Base-by-base conservation (phyloP, 352 stramenopile species). In the Hyaloperonospora brassicae region DNA sequence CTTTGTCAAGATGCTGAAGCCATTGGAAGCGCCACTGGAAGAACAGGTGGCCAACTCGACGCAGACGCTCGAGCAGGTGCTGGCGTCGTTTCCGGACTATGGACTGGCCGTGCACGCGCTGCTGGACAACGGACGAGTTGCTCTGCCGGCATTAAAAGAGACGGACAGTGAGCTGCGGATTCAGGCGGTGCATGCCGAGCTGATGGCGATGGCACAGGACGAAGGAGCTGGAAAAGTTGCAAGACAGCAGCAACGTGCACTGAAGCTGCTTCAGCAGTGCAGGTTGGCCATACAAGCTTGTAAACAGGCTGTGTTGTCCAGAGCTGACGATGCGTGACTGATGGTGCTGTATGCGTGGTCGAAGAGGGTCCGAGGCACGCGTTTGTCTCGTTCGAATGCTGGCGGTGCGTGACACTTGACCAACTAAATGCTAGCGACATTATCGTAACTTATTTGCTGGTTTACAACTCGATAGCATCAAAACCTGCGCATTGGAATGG, bases 401-500 rank as follows among this genome's bases (percentile, higher is more conserved):
- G n/a, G 78, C 79, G 58, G 82, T 93, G 40, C 36, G 79, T 72
- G 22, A 23, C 8, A 43, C 3, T 47, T 1, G 47, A 45, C 5
- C 2, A 4, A 38, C n/a, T 48, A 11, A 14, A 31, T 10, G 5
- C 2, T 52, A 9, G 23, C 13, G 12, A 25, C 10, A 13, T 23
- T 14, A 4, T 14, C 48, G 42, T 69, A 51, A 62, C 22, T 11
- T 14, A 25, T 38, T 5, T 59, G 40, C 27, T 14, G 35, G 24
- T 38, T 9, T 45, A 39, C 49, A 31, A 31, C 3, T 53, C 4
- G 36, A 34, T 25, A 93, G 82, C 82, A 93, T 63, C 82, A 93
- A 68, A 89, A 81, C 42, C 60, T 93, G 13, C 78, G 82, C 36
- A 88, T 93, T 55, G 78, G 72, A 30, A 84, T 90, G 72, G 82